Percentiles rank a stretch among this genome's conserved stretches.
Evolutionary conservation across 306 rosid species (phyloP).

Genomic region (Citrullus colocynthis): DNA sequence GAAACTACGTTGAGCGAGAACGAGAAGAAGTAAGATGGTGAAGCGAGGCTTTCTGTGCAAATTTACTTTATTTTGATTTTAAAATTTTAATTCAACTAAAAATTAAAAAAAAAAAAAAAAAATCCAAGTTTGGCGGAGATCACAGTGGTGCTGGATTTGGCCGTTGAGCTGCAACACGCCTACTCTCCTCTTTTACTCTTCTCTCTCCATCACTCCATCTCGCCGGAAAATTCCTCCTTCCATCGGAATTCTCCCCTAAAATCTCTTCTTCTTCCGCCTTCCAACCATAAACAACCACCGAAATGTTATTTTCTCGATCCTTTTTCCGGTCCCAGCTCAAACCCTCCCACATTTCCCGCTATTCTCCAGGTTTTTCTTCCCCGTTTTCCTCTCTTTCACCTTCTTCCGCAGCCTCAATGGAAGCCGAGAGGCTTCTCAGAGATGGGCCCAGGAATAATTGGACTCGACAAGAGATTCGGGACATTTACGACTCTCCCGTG

Average conservation of each 20-base stretch:
- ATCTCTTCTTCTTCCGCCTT: background rate
- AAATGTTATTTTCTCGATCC: constrained; percentile 31
- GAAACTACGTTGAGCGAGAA: too few relatives aligned
- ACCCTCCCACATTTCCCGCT: constrained; percentile 17
- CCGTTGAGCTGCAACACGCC: background rate
- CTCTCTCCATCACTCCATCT: background rate
- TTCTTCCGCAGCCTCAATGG: constrained; percentile 59
- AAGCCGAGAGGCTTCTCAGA: constrained; percentile 51
- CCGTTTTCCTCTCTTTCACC: constrained; percentile 4
- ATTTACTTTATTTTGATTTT: too few relatives aligned
- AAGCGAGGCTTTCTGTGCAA: too few relatives aligned
- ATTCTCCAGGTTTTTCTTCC: constrained; percentile 20
- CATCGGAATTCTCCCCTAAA: background rate
- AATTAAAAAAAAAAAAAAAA: background rate
- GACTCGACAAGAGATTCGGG: constrained; percentile 53
- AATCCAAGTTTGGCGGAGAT: background rate
- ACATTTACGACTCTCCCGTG: constrained; percentile 63
- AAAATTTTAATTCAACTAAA: too few relatives aligned
- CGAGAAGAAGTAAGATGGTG: too few relatives aligned
- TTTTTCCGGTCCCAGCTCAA: constrained; percentile 16
- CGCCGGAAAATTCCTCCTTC: background rate
- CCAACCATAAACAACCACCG: background rate
- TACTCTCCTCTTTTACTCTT: background rate
- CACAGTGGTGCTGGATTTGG: background rate
- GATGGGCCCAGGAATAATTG: constrained; percentile 74